Evolutionary conservation across 106 monocot genomes (phyloP), one percentile per base, ranked within the genome.

Genomic region (Allium fistulosum): DNA sequence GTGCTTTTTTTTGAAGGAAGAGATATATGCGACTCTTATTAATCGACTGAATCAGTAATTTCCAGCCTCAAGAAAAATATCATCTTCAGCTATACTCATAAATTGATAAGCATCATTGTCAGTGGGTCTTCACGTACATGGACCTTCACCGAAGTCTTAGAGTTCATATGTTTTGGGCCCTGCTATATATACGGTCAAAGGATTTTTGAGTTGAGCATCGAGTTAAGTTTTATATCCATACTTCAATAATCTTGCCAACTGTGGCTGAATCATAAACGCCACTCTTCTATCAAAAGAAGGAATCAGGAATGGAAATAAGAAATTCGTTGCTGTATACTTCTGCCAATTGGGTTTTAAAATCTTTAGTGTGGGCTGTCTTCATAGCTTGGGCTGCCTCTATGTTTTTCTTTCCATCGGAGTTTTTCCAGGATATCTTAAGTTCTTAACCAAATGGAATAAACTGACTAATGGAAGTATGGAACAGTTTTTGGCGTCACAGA

Each of bases 331-430:
- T 74, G 13, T 58, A 48, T 8, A 58, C 53, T 59, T 22, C 88
- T 27, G 66, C 56, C 10, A 77, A 69, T 72, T 72, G 56, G 72
- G 48, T 55, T 53, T 79, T 88, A 53, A 85, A 88, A 72, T 69
- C 73, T 48, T 61, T 88, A 56, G 88, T 88, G 76, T 93, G 92
- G 85, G 59, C 26, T 13, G n/a, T 85, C 13, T 83, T 93, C 65
- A 1, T 81, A 9, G 15, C 48, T 37, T 92, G 92, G 92, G 76
- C 71, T 62, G 70, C 62, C 59, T 50, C 71, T 4, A 85, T 85
- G 48, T 80, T 85, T 63, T 72, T 83, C 71, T 66, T 49, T 9
- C 82, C 88, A 1, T 65, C 66, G 27, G 74, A 78, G 27, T 13
- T 55, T 18, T 17, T 65, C 58, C 28, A 69, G n/a, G 18, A 17